Evolutionary conservation across 2,329 filamentous ascomycete genomes (phyloP).

Genomic region (Uncinocarpus reesii): DNA sequence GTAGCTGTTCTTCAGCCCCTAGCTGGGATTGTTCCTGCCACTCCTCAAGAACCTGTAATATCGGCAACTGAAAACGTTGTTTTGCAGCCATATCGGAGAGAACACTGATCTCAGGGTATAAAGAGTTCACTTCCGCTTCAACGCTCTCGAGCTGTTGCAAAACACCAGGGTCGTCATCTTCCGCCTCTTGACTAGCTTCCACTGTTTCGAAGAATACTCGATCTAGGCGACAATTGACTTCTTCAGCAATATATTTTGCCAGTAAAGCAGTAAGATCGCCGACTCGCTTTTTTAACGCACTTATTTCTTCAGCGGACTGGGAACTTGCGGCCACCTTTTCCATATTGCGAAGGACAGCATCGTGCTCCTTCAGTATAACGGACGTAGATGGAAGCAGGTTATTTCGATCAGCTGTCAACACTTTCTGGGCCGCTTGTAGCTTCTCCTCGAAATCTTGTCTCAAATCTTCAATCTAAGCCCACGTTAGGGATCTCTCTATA

Average conservation of each 20-base stretch:
- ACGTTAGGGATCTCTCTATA: constrained; percentile 5
- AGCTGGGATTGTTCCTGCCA: constrained; percentile 24
- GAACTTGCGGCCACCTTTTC: constrained; percentile 25
- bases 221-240: constrained; percentile 33
- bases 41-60: constrained; percentile 28
- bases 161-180: constrained; percentile 10
- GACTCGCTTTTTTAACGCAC: constrained; percentile 23
- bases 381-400: constrained; percentile 28
- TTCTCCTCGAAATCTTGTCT: constrained; percentile 25
- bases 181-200: background rate
- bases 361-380: constrained; percentile 30
- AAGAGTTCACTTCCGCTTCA: constrained; percentile 30
- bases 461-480: constrained; percentile 30
- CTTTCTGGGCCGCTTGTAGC: constrained; percentile 26
- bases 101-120: constrained; percentile 33
- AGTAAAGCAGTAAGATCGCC: constrained; percentile 24
- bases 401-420: constrained; percentile 25
- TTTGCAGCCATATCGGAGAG: constrained; percentile 35
- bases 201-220: constrained; percentile 30
- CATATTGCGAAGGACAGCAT: constrained; percentile 25
- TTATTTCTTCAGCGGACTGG: constrained; percentile 25
- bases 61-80: constrained; percentile 35
- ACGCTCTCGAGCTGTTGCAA: constrained; percentile 21
- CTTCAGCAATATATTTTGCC: constrained; percentile 28
- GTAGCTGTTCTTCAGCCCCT: constrained; percentile 27